These are phyloP conservation scores for Platismatia glauca DNA, from an alignment of 495 filamentous ascomycete species.

Conservation along the genomic window DNA sequence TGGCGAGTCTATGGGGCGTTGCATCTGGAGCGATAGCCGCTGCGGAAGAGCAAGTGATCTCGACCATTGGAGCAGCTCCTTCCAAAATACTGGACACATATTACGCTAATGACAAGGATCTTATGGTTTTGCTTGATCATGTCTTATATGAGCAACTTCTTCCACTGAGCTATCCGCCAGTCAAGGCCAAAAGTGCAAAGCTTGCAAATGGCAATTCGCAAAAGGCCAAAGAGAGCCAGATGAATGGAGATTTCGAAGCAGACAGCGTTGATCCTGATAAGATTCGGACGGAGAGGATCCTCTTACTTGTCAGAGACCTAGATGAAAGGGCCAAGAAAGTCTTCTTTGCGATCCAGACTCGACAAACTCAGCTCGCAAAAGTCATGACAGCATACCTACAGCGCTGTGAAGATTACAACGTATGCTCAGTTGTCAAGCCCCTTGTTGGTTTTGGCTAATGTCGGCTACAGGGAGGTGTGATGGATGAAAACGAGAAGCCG, in stretches of 20 bases:
- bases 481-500: slow-evolving; percentile 59
- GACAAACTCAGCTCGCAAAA: slow-evolving; percentile 60
- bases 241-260: slow-evolving; percentile 35
- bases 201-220: slow-evolving; percentile 52
- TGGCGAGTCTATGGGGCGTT: slow-evolving; percentile 85
- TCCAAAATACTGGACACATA: slow-evolving; percentile 78
- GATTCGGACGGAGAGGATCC: slow-evolving; percentile 74
- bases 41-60: slow-evolving; percentile 64
- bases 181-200: slow-evolving; percentile 58
- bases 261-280: slow-evolving; percentile 65
- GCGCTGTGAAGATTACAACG: slow-evolving; percentile 75
- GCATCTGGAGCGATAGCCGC: slow-evolving; percentile 78
- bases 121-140: slow-evolving; percentile 73
- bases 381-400: slow-evolving; percentile 64
- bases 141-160: slow-evolving; percentile 81
- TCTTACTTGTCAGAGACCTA: slow-evolving; percentile 69
- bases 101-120: slow-evolving; percentile 83
- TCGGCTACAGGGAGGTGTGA: slow-evolving; percentile 57
- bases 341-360: slow-evolving; percentile 75
- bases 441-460: neutral
- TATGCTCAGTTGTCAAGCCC: slow-evolving; percentile 24
- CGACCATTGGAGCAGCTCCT: slow-evolving; percentile 68
- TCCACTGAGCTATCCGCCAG: slow-evolving; percentile 74
- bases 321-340: slow-evolving; percentile 74
- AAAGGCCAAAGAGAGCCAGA: slow-evolving; percentile 44